These are phyloP conservation scores for Glycine latifolia DNA, from an alignment of 306 rosid genomes.

Conservation along the genomic window DNA sequence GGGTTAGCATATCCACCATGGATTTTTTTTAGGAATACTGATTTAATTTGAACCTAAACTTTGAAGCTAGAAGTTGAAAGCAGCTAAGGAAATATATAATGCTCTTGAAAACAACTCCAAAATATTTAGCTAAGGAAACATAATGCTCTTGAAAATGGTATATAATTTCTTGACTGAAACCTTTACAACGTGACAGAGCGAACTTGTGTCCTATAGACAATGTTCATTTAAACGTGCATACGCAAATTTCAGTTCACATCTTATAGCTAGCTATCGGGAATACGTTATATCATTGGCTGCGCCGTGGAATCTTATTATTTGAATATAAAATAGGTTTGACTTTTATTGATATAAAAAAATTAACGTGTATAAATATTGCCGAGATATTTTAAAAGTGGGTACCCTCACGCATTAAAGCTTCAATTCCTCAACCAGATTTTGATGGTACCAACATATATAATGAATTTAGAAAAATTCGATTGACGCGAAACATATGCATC, in stretches of 20 bases:
- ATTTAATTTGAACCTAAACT: no score
- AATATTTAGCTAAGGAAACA: not conserved
- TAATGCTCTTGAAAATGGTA: not conserved
- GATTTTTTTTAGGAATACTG: no score
- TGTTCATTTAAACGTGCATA: not conserved
- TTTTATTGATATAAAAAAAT: not conserved
- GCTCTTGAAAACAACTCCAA: not conserved
- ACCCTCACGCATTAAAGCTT: not conserved
- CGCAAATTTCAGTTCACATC: not conserved
- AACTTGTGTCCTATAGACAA: not conserved
- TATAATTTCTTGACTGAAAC: not conserved
- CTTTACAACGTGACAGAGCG: not conserved
- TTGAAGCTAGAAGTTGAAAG: no score
- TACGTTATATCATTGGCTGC: not conserved
- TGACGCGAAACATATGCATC: not conserved
- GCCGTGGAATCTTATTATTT: not conserved
- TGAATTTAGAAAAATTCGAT: not conserved
- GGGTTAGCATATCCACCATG: no score
- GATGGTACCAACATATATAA: not conserved
- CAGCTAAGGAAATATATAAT: no score
- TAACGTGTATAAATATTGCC: not conserved
- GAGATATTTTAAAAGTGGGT: not conserved
- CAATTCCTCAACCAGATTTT: not conserved
- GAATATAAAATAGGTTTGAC: not conserved
- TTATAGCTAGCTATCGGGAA: not conserved